A percentile compares a stretch with the other conserved stretches of the same genome.
Conservation (phyloP, 116 monocot species). For the Phalaenopsis hybrid region DNA sequence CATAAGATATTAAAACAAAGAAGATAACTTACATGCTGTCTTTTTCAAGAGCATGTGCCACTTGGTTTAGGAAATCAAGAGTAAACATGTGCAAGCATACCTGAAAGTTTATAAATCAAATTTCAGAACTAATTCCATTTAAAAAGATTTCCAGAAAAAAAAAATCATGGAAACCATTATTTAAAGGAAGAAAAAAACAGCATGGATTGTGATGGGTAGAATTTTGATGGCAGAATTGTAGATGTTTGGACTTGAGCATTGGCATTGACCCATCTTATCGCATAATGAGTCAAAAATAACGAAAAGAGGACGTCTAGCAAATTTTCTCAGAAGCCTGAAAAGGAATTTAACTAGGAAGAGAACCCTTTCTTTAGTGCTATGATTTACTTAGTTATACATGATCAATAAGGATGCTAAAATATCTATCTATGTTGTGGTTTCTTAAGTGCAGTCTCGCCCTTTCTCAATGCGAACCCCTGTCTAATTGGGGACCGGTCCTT, state of each 20-base stretch:
- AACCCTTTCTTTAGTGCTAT: neutral
- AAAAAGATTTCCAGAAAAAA: neutral
- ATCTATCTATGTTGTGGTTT: neutral
- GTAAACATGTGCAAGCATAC: slow-evolving; percentile 96
- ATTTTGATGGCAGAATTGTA: neutral
- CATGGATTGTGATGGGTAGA: neutral
- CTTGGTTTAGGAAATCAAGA: slow-evolving; percentile 93
- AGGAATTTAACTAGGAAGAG: too few relatives aligned
- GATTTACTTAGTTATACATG: neutral
- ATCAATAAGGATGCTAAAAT: neutral
- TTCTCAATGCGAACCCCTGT: too few relatives aligned
- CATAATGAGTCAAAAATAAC: neutral
- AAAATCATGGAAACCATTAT: neutral
- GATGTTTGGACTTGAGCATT: neutral
- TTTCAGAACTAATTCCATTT: neutral
- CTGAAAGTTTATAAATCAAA: slow-evolving; percentile 21
- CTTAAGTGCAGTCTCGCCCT: too few relatives aligned
- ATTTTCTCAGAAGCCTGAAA: neutral
- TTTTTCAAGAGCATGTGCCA: slow-evolving; percentile 90
- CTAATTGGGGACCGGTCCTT: too few relatives aligned
- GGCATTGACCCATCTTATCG: neutral
- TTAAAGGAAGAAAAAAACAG: neutral
- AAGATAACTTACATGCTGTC: slow-evolving; percentile 81
- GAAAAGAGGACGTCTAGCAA: neutral
- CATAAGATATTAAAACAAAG: neutral